Evolutionary conservation across 164 flowering plant species (phyloP), one percentile per base, ranked within the genome.

Genomic region (Cinnamomum chago): DNA sequence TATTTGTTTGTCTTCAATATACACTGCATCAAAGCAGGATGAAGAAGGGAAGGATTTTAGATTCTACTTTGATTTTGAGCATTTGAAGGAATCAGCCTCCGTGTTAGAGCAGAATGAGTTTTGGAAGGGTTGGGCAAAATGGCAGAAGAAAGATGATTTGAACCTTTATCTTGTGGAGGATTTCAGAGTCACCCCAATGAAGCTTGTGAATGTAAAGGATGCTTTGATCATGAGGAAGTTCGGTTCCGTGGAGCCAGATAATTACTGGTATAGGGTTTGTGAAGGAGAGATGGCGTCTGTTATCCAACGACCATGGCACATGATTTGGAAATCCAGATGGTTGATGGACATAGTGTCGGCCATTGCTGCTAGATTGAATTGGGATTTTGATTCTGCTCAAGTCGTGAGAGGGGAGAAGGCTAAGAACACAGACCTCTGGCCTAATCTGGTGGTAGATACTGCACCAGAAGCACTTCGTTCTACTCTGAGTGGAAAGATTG

Each of bases 1-100:
- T 22, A 72, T 94, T 15, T 94, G 98, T 80, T 79, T 92, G 76
- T 89, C 94, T 10, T 87, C 92, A 33, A 88, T 89, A 28, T 88
- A 94, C 73, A 82, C 88, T 74, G 81, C 87, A 2, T 91, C 95
- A 0, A 81, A 87, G 58, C 87, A 80, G 71, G 89, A 95, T 58
- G 98, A 95, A 81, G 97, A 95, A 80, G 97, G 97, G 30, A 92
- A 93, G 69, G 97, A 95, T 80, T 92, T 94, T 75, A 86, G 98
- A 79, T 91, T 87, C 73, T 92, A 94, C 80, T 94, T 92, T 77
- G 98, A 94, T 79, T 90, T 91, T 70, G 97, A 94, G 88, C 98
- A 93, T 79, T 79, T 95, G 84, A 91, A 70, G 76, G 97, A 91
- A 52, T 83, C 97, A 0, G 88, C 91, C 1, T 86, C 95, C 1